Conservation (phyloP, 2,329 filamentous ascomycete species). For the Ophidiomyces ophidiicola region DNA sequence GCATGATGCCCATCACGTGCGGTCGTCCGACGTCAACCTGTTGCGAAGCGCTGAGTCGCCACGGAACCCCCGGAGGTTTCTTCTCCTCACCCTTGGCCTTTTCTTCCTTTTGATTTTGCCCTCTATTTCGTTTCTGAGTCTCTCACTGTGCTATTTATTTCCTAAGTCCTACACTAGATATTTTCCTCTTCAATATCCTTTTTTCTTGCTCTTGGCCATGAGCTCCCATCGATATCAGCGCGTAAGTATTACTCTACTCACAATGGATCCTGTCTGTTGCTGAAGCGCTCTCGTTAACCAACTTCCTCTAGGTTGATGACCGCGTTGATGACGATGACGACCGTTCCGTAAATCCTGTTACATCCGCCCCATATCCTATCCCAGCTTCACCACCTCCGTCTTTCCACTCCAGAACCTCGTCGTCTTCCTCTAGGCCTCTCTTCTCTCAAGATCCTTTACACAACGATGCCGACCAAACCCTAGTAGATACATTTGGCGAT, state of each 20-base stretch:
- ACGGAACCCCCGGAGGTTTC: no score
- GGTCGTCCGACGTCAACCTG: no score
- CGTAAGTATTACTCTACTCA: constrained; percentile 26
- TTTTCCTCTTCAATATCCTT: constrained; percentile 14
- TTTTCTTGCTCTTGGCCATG: constrained; percentile 25
- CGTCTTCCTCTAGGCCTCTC: constrained; percentile 43
- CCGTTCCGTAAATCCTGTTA: constrained; percentile 21
- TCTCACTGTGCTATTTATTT: constrained; percentile 16
- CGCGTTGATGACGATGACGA: constrained; percentile 33
- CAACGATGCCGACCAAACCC: constrained; percentile 58
- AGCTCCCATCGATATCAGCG: constrained; percentile 40
- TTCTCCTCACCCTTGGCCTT: constrained; percentile 16
- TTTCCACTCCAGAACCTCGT: constrained; percentile 74
- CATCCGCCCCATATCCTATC: constrained; percentile 21
- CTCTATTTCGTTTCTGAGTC: constrained; percentile 18
- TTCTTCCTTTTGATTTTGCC: constrained; percentile 18
- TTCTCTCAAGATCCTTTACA: constrained; percentile 41
- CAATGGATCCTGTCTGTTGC: constrained; percentile 1
- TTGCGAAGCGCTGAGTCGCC: no score
- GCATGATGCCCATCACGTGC: not conserved
- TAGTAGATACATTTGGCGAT: constrained; percentile 85
- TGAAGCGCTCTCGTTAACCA: constrained; percentile 7
- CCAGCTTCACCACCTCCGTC: constrained; percentile 51
- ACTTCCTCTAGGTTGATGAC: constrained; percentile 31
- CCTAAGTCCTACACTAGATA: constrained; percentile 13